Conservation (phyloP, 1,139 yeast species). For the Saccharomyces hybrid region DNA sequence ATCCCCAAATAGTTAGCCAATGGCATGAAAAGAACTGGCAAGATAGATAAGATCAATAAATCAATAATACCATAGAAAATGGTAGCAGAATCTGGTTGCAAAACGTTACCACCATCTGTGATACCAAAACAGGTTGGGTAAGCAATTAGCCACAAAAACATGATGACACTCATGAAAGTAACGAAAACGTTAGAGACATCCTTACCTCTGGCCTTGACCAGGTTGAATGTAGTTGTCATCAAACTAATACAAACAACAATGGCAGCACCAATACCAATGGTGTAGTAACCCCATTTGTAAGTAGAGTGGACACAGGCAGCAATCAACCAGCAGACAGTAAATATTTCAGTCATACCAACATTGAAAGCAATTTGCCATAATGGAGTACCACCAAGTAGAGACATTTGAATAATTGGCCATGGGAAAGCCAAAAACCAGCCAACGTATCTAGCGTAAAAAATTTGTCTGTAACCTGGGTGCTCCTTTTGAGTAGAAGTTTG, state of each 20-base stretch:
- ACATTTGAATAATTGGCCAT: conserved; percentile 42
- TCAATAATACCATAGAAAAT: conserved; percentile 58
- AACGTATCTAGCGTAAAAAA: conserved; percentile 54
- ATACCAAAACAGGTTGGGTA: conserved; percentile 57
- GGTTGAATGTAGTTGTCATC: conserved; percentile 24
- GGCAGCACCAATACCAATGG: conserved; percentile 32
- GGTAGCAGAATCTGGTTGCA: conserved; percentile 56
- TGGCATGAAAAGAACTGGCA: conserved; percentile 21
- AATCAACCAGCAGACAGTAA: conserved; percentile 46
- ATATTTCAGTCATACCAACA: conserved; percentile 42
- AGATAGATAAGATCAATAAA: conserved; percentile 36
- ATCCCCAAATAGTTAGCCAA: conserved; percentile 21
- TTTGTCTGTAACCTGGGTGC: conserved; percentile 44
- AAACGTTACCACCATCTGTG: conserved; percentile 58
- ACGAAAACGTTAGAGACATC: conserved; percentile 17
- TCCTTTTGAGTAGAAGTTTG: conserved; percentile 25
- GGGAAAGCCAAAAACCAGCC: conserved; percentile 63
- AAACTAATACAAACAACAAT: conserved; percentile 20
- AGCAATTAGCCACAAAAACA: conserved; percentile 40
- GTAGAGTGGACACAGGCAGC: conserved; percentile 48
- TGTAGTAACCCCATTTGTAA: conserved; percentile 50
- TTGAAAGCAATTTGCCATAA: conserved; percentile 36
- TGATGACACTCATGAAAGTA: conserved; percentile 26
- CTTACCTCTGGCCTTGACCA: conserved; percentile 18
- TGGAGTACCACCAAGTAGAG: conserved; percentile 40